These are phyloP conservation scores for Astrephomene gubernaculifera DNA, from an alignment of 139 green algal genomes.

Conservation along the genomic window DNA sequence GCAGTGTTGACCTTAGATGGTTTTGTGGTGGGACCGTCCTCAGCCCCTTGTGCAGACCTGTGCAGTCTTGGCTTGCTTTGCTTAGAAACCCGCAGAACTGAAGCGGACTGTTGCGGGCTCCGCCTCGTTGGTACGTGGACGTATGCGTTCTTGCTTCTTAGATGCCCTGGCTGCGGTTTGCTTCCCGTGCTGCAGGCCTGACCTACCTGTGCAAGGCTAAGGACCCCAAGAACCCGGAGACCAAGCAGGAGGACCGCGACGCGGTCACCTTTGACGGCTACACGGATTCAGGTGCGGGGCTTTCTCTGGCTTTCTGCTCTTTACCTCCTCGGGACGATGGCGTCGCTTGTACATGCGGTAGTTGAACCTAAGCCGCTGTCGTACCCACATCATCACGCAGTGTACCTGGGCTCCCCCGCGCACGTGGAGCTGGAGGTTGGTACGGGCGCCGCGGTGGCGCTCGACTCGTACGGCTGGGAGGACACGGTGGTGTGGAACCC, in stretches of 20 bases:
- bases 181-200: conserved; percentile 79
- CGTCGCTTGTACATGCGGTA: too few species aligned
- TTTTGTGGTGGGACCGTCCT: too few species aligned
- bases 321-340: too few species aligned
- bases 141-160: neutral
- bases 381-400: conserved; percentile 62
- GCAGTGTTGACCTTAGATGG: too few species aligned
- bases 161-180: too few species aligned
- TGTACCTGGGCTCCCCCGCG: conserved; percentile 86
- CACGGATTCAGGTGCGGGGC: conserved; percentile 43
- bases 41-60: too few species aligned
- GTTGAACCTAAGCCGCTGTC: too few species aligned
- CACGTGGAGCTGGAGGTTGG: conserved; percentile 82
- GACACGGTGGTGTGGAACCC: conserved; percentile 80
- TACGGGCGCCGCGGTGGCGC: conserved; percentile 65
- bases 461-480: conserved; percentile 68
- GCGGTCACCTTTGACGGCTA: conserved; percentile 69
- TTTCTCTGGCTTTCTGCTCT: too few species aligned
- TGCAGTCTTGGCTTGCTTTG: too few species aligned
- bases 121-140: too few species aligned
- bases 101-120: too few species aligned
- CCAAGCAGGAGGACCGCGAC: conserved; percentile 74
- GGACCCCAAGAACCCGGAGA: conserved; percentile 83
- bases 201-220: conserved; percentile 90
- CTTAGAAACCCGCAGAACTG: too few species aligned